Conservation (phyloP, 164 flowering plant genomes). For the Annona squamosa region DNA sequence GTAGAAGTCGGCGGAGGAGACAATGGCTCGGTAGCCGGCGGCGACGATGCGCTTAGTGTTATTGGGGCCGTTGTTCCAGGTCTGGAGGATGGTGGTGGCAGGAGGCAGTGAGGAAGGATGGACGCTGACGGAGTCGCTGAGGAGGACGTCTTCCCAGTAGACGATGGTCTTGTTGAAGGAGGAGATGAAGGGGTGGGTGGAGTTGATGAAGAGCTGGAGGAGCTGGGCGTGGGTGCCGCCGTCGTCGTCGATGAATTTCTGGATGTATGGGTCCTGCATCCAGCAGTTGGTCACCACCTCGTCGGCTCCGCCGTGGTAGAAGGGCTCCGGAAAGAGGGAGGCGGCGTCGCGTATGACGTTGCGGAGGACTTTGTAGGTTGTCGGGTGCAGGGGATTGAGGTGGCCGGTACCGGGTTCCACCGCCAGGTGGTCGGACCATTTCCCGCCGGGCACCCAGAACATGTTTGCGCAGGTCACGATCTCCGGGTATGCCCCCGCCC, state of each 20-base stretch:
- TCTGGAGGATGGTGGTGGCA: conserved; percentile 54
- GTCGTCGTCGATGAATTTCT: conserved; percentile 37
- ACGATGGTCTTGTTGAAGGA: conserved; percentile 61
- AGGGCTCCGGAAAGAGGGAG: conserved; percentile 63
- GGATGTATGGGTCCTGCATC: conserved; percentile 60
- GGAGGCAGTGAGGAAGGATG: conserved; percentile 36
- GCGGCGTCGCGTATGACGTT: conserved; percentile 50
- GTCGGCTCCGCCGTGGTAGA: conserved; percentile 80
- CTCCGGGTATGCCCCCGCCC: conserved; percentile 91
- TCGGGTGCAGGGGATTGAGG: conserved; percentile 71
- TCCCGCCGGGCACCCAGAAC: conserved; percentile 70
- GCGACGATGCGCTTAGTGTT: conserved; percentile 63
- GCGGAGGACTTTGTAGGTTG: conserved; percentile 61
- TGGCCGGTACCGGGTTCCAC: conserved; percentile 95
- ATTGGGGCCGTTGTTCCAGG: conserved; percentile 80
- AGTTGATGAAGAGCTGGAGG: conserved; percentile 57
- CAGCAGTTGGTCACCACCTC: conserved; percentile 81
- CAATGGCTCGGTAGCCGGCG: conserved; percentile 73
- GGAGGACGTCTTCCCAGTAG: conserved; percentile 84
- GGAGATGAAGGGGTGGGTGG: conserved; percentile 55
- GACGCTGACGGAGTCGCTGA: conserved; percentile 44
- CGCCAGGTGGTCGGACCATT: conserved; percentile 63
- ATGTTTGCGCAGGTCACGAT: conserved; percentile 76
- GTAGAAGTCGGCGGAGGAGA: conserved; percentile 73
- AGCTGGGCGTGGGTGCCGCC: conserved; percentile 64